Evolutionary conservation across 768 basidiomycete species (phyloP), one percentile per base, ranked within the genome.

Genomic region (Boletellus ananas): DNA sequence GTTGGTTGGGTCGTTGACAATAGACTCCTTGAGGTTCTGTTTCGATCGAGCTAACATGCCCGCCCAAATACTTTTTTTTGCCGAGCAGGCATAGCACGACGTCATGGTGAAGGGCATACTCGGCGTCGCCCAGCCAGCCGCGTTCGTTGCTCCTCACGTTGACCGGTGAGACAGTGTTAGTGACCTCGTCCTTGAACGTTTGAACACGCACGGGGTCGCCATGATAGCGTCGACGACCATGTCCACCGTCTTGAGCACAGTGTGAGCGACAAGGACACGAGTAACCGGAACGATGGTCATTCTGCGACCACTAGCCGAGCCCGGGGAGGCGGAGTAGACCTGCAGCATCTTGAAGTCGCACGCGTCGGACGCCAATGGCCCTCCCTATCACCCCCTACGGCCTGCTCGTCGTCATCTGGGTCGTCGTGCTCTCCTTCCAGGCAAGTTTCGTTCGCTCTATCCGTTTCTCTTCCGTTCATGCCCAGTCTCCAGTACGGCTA

Each of bases 181-280:
- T 42, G n/a, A 42, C 41, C 42, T 43, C 29, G 11, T 43, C 4
- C 31, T 31, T 33, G 42, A 43, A 87, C 67, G 84, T 17, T 31
- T 33, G 42, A 43, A 87, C 67, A 84, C 77, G 66, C 80, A 90
- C 3, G 80, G 78, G 3, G 81, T 79, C 1, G 85, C 71, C 77
- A 90, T 91, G 43, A 94, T 89, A 66, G 93, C 87, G 66, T 94
- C 94, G 31, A n/a, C n/a, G n/a, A n/a, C n/a, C n/a, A n/a, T n/a
- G n/a, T n/a, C n/a, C n/a, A n/a, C n/a, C n/a, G 87, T 82, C 75
- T 76, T 51, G 38, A 37, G 29, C 10, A 33, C 4, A 18, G 20
- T 10, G 31, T 43, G 31, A 43, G 29, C 29, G 6, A 13, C 17
- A 18, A 12, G 31, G 23, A 23, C 18, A 13, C 17, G 5, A 13